Evolutionary conservation across 2,329 filamentous ascomycete genomes (phyloP).

Genomic region (Bipolaris sorokiniana): DNA sequence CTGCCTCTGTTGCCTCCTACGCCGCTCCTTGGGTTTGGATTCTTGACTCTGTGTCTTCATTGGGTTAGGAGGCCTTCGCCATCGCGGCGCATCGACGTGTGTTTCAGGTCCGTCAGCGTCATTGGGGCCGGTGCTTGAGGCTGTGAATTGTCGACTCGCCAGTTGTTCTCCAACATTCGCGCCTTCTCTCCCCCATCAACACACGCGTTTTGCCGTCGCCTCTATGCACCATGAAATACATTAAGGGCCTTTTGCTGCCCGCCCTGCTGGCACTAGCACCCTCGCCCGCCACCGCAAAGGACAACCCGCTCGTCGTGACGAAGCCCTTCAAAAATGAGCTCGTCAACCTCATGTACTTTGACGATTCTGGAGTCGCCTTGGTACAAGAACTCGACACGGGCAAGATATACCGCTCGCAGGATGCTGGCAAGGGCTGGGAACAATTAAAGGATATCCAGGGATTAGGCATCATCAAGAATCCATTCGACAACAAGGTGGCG

Average conservation of each 20-base stretch:
- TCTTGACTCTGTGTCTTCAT: neutral
- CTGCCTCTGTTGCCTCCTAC: neutral
- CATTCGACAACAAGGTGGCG: conserved; percentile 77
- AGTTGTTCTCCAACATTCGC: conserved; percentile 41
- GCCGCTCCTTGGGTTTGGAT: neutral
- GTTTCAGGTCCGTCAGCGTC: conserved; percentile 43
- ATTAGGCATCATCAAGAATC: conserved; percentile 73
- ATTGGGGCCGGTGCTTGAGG: conserved; percentile 37
- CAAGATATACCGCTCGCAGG: conserved; percentile 75
- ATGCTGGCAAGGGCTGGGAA: conserved; percentile 82
- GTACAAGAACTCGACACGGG: conserved; percentile 70
- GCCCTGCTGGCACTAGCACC: conserved; percentile 57
- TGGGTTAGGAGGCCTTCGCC: neutral
- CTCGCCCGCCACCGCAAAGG: conserved; percentile 53
- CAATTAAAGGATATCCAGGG: conserved; percentile 66
- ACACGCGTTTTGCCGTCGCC: conserved; percentile 22
- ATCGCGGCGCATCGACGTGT: conserved; percentile 36
- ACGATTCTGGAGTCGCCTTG: conserved; percentile 82
- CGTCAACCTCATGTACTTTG: conserved; percentile 81
- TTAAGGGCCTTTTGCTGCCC: conserved; percentile 54
- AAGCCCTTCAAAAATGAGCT: conserved; percentile 72
- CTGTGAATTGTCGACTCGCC: conserved; percentile 40
- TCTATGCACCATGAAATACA: conserved; percentile 50
- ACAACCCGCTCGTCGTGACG: conserved; percentile 69
- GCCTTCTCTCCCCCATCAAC: conserved; percentile 22